A percentile compares a stretch with the other conserved stretches of the same genome.
Conservation (phyloP, 2,329 filamentous ascomycete genomes). For the Dactylonectria estremocensis region DNA sequence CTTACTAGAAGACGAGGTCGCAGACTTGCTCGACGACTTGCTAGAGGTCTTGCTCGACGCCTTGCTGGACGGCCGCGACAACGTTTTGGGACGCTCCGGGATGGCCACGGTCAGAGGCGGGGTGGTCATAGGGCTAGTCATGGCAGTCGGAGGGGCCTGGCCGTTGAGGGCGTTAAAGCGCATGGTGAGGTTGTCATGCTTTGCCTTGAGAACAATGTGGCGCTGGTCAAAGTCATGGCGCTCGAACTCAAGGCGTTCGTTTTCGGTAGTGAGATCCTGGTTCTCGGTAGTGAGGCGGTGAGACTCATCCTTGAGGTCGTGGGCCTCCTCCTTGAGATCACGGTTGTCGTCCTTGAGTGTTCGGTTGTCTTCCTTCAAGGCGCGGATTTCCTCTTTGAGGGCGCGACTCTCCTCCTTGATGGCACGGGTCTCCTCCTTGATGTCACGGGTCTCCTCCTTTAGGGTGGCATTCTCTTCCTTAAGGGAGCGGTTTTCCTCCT, state of each 20-base stretch:
- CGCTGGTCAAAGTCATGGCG: constrained; percentile 47
- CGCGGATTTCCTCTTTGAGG: constrained; percentile 45
- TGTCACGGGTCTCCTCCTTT: constrained; percentile 26
- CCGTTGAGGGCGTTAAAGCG: constrained; percentile 48
- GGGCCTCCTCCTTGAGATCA: constrained; percentile 46
- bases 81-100: constrained; percentile 48
- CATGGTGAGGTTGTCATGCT: constrained; percentile 50
- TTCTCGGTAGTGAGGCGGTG: constrained; percentile 46
- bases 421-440: constrained; percentile 18
- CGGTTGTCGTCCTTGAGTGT: constrained; percentile 47
- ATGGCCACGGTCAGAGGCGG: constrained; percentile 42
- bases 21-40: constrained; percentile 37
- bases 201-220: constrained; percentile 48
- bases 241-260: constrained; percentile 49
- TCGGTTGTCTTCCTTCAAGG: constrained; percentile 47
- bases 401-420: constrained; percentile 6
- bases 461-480: constrained; percentile 28
- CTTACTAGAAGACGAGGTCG: constrained; percentile 43
- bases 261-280: constrained; percentile 44
- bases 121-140: constrained; percentile 46
- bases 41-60: constrained; percentile 50
- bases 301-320: constrained; percentile 48
- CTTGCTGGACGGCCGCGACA: constrained; percentile 49
- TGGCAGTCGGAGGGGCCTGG: constrained; percentile 40
- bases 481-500: constrained; percentile 20